Percentiles rank a stretch among this genome's conserved stretches.
These are phyloP conservation scores for Malus domestica DNA, from an alignment of 306 rosid genomes.

Conservation along the genomic window ASM211411v1 NC_041796.1:27675501-27676000, in stretches of 20 bases:
- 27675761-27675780: constrained; percentile 89
- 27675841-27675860: constrained; percentile 76
- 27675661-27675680: constrained; percentile 62
- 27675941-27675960: constrained; percentile 84
- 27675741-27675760: constrained; percentile 77
- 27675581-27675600: constrained; percentile 94
- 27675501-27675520: constrained; percentile 55
- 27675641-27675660: constrained; percentile 68
- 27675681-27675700: constrained; percentile 75
- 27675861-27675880: constrained; percentile 46
- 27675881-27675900: constrained; percentile 44
- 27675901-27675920: constrained; percentile 68
- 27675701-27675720: constrained; percentile 66
- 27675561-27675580: constrained; percentile 76
- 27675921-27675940: constrained; percentile 72
- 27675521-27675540: constrained; percentile 88
- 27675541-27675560: constrained; percentile 85
- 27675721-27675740: constrained; percentile 90
- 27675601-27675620: constrained; percentile 76
- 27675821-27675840: constrained; percentile 59
- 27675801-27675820: constrained; percentile 73
- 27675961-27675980: constrained; percentile 51
- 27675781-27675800: constrained; percentile 60
- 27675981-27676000: constrained; percentile 72
- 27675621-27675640: constrained; percentile 76